A percentile compares a stretch with the other conserved stretches of the same genome.
Conservation (phyloP, 192 early-diverging fungal species). For the Backusella macrospora region DNA sequence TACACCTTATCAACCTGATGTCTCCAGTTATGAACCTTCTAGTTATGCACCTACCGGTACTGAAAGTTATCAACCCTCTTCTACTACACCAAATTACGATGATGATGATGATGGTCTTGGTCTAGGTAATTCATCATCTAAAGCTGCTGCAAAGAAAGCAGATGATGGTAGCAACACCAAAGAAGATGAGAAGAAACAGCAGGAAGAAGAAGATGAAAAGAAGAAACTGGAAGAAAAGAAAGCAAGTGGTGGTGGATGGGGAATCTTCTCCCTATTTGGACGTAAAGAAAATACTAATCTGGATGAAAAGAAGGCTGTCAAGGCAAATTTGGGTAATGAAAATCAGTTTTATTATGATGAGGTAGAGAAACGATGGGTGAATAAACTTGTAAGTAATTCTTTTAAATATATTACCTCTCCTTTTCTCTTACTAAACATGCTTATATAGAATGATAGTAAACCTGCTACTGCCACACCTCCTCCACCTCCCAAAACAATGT, state of each 20-base stretch:
- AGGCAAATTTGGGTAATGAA: constrained; percentile 88
- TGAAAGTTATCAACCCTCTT: constrained; percentile 22
- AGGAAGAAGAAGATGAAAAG: constrained; percentile 21
- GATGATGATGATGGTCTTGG: constrained; percentile 62
- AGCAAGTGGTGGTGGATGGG: constrained; percentile 30
- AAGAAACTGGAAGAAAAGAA: constrained; percentile 2
- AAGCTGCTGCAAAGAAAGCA: constrained; percentile 21
- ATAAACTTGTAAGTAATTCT: constrained; percentile 56
- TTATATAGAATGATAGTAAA: constrained; percentile 29
- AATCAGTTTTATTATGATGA: constrained; percentile 87
- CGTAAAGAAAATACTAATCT: constrained; percentile 11
- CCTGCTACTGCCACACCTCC: constrained; percentile 28
- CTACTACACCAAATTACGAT: not conserved
- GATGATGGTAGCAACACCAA: constrained; percentile 4
- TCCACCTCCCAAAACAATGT: constrained; percentile 30
- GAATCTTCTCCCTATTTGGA: constrained; percentile 37
- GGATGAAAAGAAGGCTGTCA: constrained; percentile 50
- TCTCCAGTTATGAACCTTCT: not conserved
- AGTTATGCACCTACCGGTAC: not conserved
- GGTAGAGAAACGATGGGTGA: constrained; percentile 87
- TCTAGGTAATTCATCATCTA: constrained; percentile 57
- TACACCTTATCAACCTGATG: not conserved
- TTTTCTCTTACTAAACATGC: not conserved
- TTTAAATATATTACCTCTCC: not conserved
- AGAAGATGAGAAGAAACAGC: constrained; percentile 37